Evolutionary conservation across 257 asterid species (phyloP).

Genomic region (Lithospermum erythrorhizon): DNA sequence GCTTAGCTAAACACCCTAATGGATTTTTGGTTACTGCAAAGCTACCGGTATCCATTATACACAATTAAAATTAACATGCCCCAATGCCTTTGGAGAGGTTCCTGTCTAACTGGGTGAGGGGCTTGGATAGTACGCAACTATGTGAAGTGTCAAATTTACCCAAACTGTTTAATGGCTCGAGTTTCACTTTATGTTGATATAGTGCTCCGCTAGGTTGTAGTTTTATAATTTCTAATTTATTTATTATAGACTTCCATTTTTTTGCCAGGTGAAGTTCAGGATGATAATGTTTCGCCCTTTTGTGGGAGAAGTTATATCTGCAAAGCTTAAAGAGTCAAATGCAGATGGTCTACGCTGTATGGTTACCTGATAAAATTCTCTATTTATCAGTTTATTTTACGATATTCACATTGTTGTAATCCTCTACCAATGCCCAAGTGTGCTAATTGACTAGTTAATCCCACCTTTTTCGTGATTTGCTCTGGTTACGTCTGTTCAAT

Average conservation of each 20-base stretch:
- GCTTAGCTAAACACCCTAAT: too few relatives aligned
- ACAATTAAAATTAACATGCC: too few relatives aligned
- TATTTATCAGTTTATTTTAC: neutral
- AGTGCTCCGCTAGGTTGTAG: neutral
- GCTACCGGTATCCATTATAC: too few relatives aligned
- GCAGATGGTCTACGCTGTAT: slow-evolving; percentile 62
- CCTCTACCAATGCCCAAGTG: neutral
- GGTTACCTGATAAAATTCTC: slow-evolving; percentile 10
- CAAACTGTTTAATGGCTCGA: neutral
- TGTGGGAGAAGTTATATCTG: slow-evolving; percentile 74
- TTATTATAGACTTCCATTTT: slow-evolving; percentile 1
- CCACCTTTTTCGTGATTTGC: too few relatives aligned
- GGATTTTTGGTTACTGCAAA: too few relatives aligned
- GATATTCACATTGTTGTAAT: neutral
- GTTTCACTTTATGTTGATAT: neutral
- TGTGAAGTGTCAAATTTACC: neutral
- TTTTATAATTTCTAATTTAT: neutral
- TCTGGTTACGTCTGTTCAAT: neutral
- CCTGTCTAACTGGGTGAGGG: too few relatives aligned
- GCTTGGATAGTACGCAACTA: too few relatives aligned
- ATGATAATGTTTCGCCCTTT: slow-evolving; percentile 77
- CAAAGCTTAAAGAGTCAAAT: slow-evolving; percentile 58
- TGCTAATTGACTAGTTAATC: neutral
- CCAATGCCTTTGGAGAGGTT: too few relatives aligned
- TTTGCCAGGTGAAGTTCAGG: slow-evolving; percentile 69